These are phyloP conservation scores for Eutrema heterophyllum DNA, from an alignment of 345 rosid genomes.

Conservation along the genomic window DNA sequence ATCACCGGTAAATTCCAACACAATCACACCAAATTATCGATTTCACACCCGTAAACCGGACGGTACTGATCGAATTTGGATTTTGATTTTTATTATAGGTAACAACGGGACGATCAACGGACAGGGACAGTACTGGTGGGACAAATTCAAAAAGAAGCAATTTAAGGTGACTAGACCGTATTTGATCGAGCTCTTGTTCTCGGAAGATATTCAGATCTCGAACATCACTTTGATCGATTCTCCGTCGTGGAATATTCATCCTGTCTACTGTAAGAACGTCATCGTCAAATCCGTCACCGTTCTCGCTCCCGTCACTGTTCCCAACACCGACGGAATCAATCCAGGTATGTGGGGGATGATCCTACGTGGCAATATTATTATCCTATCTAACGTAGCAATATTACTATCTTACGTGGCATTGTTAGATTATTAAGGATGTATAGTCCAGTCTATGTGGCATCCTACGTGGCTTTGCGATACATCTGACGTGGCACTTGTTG, in stretches of 20 bases:
- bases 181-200: slow-evolving; percentile 61
- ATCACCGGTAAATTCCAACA: slow-evolving; percentile 51
- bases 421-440: no score
- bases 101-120: slow-evolving; percentile 69
- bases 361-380: neutral
- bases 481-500: no score
- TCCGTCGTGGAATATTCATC: slow-evolving; percentile 76
- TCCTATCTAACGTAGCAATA: neutral
- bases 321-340: slow-evolving; percentile 85
- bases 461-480: no score
- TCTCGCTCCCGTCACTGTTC: slow-evolving; percentile 60
- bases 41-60: neutral
- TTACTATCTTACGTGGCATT: neutral
- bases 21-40: neutral
- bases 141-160: slow-evolving; percentile 38
- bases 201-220: slow-evolving; percentile 52
- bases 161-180: slow-evolving; percentile 58
- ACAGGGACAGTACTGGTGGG: slow-evolving; percentile 67
- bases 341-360: slow-evolving; percentile 41
- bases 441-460: no score
- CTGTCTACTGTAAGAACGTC: slow-evolving; percentile 52
- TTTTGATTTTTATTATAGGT: slow-evolving; percentile 27
- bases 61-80: neutral
- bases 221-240: slow-evolving; percentile 58
- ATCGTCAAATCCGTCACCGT: slow-evolving; percentile 51